Percentiles rank a stretch among this genome's conserved stretches.
Conservation (phyloP, 1,284 basidiomycete species). For the Volvariella surrecta region DNA sequence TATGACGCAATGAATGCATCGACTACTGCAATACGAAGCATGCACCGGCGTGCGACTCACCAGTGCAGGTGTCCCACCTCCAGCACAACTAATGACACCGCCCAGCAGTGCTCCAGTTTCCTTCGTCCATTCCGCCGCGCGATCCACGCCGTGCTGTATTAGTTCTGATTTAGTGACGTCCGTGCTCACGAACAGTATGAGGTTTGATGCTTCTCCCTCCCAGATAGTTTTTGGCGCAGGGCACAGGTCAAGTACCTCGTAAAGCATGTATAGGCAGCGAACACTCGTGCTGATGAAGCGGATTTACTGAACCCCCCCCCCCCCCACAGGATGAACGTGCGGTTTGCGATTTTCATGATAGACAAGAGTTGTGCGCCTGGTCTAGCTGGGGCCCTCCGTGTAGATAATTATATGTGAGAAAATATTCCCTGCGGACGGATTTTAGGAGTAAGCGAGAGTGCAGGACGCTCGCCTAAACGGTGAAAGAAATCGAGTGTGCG, state of each 20-base stretch:
- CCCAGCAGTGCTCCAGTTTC: slow-evolving; percentile 35
- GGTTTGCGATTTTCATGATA: not conserved
- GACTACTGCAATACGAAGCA: too few species aligned
- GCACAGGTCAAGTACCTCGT: slow-evolving; percentile 37
- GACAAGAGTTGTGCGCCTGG: too few species aligned
- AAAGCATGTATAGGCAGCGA: slow-evolving; percentile 34
- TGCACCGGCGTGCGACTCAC: too few species aligned
- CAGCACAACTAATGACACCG: slow-evolving; percentile 49
- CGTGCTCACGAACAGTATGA: slow-evolving; percentile 28
- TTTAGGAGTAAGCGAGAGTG: too few species aligned
- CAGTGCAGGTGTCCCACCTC: slow-evolving; percentile 32
- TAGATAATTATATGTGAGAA: too few species aligned
- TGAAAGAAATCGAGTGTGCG: too few species aligned
- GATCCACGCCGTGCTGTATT: slow-evolving; percentile 31
- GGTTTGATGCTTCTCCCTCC: slow-evolving; percentile 10
- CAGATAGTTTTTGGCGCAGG: slow-evolving; percentile 25
- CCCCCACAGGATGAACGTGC: not conserved
- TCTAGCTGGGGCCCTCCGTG: too few species aligned
- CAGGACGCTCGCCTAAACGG: too few species aligned
- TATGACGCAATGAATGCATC: too few species aligned
- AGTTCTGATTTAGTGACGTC: slow-evolving; percentile 33
- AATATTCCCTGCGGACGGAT: too few species aligned
- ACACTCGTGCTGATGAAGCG: too few species aligned
- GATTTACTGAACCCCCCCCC: not conserved
- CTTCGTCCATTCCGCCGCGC: slow-evolving; percentile 32